Base-by-base conservation (phyloP, 2,329 filamentous ascomycete species). In the Cercospora zeina region DNA sequence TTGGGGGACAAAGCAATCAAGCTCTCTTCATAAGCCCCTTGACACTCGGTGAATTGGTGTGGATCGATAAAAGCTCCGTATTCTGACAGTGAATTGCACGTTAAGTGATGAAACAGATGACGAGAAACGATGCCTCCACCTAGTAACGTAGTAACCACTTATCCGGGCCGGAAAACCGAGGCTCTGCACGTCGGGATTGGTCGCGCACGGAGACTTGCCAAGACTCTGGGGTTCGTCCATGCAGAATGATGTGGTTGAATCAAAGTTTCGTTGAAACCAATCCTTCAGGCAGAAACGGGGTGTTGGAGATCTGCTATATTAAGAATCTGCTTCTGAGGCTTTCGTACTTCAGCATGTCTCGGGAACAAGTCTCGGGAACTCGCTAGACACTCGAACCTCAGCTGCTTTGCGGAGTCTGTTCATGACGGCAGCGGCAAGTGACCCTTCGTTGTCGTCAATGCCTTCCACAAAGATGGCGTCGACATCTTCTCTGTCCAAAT, bases 401-500 rank as follows among this genome's bases (percentile, higher is more conserved):
- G 80, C 80, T 7, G 80, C 80, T 66, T 82, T 82, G 42, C 80
- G 74, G 13, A 82, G 67, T 54, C 80, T 70, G 59, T 82, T 82
- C 80, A 82, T 82, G 19, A 82, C 75, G 3, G 80, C 95, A 24
- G 91, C 90, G 19, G 92, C 91, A 69, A 95, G 88, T 73, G 95
- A 90, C 33, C 89, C 87, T 62, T 89, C 86, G 63, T 73, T 69
- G 7, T 81, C 77, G 19, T 80, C 76, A 61, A 97, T 89, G 2
- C 93, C 93, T 75, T 99, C 95, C 10, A 97, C 91, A 69, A 93
- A 90, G 57, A 99, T 97, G 19, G 89, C 82, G 72, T 95, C 87
- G 3, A 91, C 91, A 31, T 87, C 85, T 65, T 86, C 82, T 70
- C 87, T 85, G 75, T 99, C 95, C 65, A 99, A 83, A 68, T 93